Evolutionary conservation across 495 filamentous ascomycete species (phyloP).

Genomic region (Apiosordaria backusii): DNA sequence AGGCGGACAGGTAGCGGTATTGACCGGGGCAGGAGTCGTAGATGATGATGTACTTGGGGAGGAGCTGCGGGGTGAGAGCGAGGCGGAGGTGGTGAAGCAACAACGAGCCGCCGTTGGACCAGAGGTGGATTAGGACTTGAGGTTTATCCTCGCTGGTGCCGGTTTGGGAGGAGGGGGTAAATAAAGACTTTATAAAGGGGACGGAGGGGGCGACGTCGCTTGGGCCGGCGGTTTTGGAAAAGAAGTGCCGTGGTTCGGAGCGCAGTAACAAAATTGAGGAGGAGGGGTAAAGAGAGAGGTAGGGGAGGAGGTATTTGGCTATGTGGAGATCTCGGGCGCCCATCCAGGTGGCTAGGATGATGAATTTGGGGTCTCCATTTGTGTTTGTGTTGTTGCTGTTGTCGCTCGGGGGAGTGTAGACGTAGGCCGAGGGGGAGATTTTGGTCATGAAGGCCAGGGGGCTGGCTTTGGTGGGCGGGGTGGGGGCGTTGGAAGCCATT

Average conservation of each 20-base stretch:
- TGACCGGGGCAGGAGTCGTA: constrained; percentile 43
- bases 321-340: constrained; percentile 44
- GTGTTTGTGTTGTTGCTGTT: neutral
- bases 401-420: constrained; percentile 31
- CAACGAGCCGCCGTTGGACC: constrained; percentile 45
- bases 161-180: constrained; percentile 5
- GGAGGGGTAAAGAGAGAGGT: constrained; percentile 40
- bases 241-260: constrained; percentile 32
- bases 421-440: constrained; percentile 34
- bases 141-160: constrained; percentile 12
- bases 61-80: constrained; percentile 20
- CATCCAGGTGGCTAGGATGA: constrained; percentile 46
- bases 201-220: constrained; percentile 22
- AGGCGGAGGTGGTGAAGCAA: constrained; percentile 7
- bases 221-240: constrained; percentile 10
- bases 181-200: constrained; percentile 19
- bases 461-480: neutral
- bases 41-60: constrained; percentile 34
- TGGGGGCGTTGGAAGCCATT: constrained; percentile 25
- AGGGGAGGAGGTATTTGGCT: constrained; percentile 42
- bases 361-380: constrained; percentile 30
- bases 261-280: constrained; percentile 41
- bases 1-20: constrained; percentile 26
- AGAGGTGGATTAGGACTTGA: constrained; percentile 40
- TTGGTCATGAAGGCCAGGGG: constrained; percentile 38